Evolutionary conservation across 2,329 filamentous ascomycete genomes (phyloP).

Genomic region (Penicillium sp.): DNA sequence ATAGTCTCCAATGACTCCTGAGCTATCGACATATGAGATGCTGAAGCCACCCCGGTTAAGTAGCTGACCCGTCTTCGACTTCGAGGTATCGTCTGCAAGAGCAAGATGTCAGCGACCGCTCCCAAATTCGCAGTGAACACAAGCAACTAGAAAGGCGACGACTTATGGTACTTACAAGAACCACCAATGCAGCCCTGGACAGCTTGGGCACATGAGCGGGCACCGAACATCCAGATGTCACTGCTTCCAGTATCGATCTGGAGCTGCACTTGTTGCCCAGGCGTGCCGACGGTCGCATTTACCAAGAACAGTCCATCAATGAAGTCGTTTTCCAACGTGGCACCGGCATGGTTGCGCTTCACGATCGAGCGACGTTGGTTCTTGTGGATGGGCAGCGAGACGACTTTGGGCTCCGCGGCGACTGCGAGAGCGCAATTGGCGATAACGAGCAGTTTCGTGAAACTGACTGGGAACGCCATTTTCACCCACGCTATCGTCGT

Average conservation of each 20-base stretch:
- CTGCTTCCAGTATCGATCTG: constrained; percentile 3
- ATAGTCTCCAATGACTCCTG: not conserved
- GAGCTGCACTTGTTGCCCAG: not conserved
- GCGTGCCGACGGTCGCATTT: constrained; percentile 1
- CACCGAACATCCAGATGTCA: constrained; percentile 1
- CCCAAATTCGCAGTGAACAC: not conserved
- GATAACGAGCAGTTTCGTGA: not conserved
- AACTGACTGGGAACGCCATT: not conserved
- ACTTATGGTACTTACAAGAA: not conserved
- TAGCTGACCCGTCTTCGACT: not conserved
- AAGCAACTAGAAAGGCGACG: not conserved
- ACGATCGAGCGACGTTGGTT: not conserved
- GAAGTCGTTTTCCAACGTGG: not conserved
- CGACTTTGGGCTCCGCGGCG: not conserved
- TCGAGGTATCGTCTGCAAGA: not conserved
- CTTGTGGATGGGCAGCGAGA: not conserved
- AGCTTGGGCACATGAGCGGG: not conserved
- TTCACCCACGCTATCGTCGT: not conserved
- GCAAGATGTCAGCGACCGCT: not conserved
- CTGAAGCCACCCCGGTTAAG: not conserved
- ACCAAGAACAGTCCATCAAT: not conserved
- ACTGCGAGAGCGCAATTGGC: not conserved
- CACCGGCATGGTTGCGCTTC: not conserved
- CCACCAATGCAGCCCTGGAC: not conserved
- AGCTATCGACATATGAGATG: not conserved